Percentiles rank a stretch among this genome's conserved stretches.
Evolutionary conservation across 1,284 basidiomycete species (phyloP).

Genomic region (Stereum hirsutum): DNA sequence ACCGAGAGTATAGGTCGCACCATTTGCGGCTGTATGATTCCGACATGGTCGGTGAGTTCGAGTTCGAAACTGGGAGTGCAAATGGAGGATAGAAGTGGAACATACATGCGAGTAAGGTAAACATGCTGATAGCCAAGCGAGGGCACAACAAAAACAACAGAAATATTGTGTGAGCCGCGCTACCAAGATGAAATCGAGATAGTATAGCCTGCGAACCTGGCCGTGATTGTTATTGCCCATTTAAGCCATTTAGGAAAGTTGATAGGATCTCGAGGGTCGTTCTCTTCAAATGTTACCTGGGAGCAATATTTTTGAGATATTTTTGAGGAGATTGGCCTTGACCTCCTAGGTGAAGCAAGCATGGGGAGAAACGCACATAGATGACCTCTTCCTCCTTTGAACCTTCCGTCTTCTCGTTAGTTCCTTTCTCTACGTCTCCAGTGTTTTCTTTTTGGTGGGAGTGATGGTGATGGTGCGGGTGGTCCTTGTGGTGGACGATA

Average conservation of each 20-base stretch:
- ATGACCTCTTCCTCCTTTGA: slow-evolving; percentile 11
- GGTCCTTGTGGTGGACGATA: slow-evolving; percentile 17
- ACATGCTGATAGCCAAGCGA: no score
- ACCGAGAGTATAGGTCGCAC: slow-evolving; percentile 49
- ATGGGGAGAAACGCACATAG: slow-evolving; percentile 11
- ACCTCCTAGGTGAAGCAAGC: neutral
- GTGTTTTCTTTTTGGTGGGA: neutral
- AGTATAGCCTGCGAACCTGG: no score
- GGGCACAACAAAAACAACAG: no score
- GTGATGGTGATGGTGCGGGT: slow-evolving; percentile 7
- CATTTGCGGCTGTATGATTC: slow-evolving; percentile 33
- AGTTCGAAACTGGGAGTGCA: slow-evolving; percentile 1
- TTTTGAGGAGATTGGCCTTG: neutral
- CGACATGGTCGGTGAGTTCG: neutral
- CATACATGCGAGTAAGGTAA: slow-evolving; percentile 3
- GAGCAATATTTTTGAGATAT: neutral
- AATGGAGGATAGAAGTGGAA: slow-evolving; percentile 3
- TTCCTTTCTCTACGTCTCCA: slow-evolving; percentile 2
- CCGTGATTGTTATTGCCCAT: slow-evolving; percentile 7
- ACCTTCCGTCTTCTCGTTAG: no score
- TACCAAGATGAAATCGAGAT: no score
- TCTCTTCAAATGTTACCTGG: slow-evolving; percentile 46
- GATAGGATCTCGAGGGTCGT: slow-evolving; percentile 39
- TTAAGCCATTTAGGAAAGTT: slow-evolving; percentile 25
- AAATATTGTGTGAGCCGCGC: no score